phyloP scores from a whole-genome alignment of 2,329 filamentous ascomycete genomes.

The Exophiala mesophila region DNA sequence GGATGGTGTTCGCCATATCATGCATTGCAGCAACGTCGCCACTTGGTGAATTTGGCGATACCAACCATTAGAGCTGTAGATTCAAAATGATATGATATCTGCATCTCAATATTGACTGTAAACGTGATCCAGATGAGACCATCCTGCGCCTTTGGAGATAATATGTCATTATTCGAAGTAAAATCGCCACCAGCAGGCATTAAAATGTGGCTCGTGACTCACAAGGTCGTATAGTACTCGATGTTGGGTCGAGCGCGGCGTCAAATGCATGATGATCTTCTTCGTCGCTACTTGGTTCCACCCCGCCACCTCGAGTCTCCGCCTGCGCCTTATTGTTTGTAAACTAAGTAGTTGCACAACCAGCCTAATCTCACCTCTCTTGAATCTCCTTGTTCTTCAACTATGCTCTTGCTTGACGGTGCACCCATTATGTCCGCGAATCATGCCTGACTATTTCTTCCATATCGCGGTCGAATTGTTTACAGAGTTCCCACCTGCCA shows the following conservation, averaged over 20 bases:
- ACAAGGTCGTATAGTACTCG: no score
- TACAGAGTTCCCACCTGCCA: constrained; percentile 29
- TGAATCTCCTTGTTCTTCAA: not conserved
- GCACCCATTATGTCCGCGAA: constrained; percentile 12
- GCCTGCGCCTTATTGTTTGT: no score
- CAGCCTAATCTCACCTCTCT: not conserved
- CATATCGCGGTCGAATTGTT: constrained; percentile 59
- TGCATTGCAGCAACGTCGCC: not conserved
- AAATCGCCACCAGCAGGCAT: no score
- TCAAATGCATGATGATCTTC: no score
- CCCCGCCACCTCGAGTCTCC: no score
- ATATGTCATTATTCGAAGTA: no score
- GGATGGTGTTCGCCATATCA: constrained; percentile 1
- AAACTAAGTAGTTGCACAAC: no score
- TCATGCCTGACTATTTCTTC: constrained; percentile 61
- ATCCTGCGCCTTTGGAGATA: no score
- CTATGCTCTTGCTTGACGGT: constrained; percentile 14
- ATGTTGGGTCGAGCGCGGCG: no score
- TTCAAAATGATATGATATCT: constrained; percentile 6
- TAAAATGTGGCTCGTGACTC: no score
- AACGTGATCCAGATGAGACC: no score
- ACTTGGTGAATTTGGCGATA: not conserved
- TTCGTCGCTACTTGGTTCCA: no score
- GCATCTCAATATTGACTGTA: constrained; percentile 1
- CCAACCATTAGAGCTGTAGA: constrained; percentile 9